Conservation (phyloP, 2,329 filamentous ascomycete genomes). For the Neonectria hederae region DNA sequence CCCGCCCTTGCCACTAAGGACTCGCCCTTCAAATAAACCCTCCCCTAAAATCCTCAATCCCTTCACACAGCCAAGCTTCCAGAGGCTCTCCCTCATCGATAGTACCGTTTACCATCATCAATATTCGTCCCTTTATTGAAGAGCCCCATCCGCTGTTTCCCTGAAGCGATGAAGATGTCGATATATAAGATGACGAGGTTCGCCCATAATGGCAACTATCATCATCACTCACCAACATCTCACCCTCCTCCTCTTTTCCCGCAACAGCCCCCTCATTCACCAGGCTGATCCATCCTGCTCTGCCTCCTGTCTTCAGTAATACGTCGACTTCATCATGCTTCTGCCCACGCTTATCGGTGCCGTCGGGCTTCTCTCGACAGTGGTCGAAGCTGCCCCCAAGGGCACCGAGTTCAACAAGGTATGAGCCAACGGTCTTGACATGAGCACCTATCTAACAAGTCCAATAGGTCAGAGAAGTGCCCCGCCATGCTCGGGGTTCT, state of each 20-base stretch:
- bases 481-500: neutral
- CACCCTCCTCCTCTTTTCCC: slow-evolving; percentile 13
- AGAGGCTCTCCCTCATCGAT: slow-evolving; percentile 29
- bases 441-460: slow-evolving; percentile 14
- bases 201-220: slow-evolving; percentile 21
- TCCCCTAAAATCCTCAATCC: neutral
- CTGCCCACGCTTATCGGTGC: slow-evolving; percentile 37
- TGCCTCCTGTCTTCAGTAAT: slow-evolving; percentile 1
- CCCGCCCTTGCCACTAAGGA: slow-evolving; percentile 6
- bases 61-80: slow-evolving; percentile 16
- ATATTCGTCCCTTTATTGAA: slow-evolving; percentile 32
- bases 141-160: slow-evolving; percentile 23
- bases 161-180: slow-evolving; percentile 31
- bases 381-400: slow-evolving; percentile 41
- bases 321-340: slow-evolving; percentile 34
- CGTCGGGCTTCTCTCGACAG: slow-evolving; percentile 39
- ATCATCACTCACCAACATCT: slow-evolving; percentile 35
- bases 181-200: slow-evolving; percentile 35
- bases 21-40: slow-evolving; percentile 23
- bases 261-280: slow-evolving; percentile 23
- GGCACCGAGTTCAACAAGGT: slow-evolving; percentile 31
- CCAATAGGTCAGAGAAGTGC: slow-evolving; percentile 14
- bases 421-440: slow-evolving; percentile 2
- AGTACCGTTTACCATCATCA: slow-evolving; percentile 26
- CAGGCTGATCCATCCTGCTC: slow-evolving; percentile 19